A percentile compares a stretch with the other conserved stretches of the same genome.
Evolutionary conservation across 495 filamentous ascomycete species (phyloP).

Genomic region (Monascus purpureus): DNA sequence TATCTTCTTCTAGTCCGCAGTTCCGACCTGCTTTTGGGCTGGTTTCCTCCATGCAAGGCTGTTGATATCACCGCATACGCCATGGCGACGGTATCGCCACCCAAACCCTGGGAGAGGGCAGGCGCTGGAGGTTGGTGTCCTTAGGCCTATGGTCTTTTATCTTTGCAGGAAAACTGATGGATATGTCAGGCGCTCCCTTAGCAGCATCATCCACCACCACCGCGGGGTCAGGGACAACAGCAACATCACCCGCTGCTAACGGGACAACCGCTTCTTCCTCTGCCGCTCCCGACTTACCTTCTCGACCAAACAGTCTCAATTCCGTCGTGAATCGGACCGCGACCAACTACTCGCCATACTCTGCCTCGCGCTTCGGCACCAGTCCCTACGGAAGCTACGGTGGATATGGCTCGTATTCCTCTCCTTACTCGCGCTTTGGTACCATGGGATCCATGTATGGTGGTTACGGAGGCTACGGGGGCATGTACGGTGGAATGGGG

Average conservation of each 20-base stretch:
- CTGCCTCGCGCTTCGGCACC: conserved; percentile 42
- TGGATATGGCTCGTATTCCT: conserved; percentile 39
- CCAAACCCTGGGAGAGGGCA: conserved; percentile 88
- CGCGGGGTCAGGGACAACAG: conserved; percentile 20
- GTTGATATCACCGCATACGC: conserved; percentile 12
- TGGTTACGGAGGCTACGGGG: conserved; percentile 38
- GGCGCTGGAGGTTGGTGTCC: conserved; percentile 42
- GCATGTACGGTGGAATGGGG: conserved; percentile 38
- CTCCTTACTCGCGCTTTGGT: conserved; percentile 55
- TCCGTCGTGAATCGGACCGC: conserved; percentile 72
- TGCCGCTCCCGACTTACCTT: conserved; percentile 59
- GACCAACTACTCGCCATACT: conserved; percentile 68
- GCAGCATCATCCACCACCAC: conserved; percentile 24
- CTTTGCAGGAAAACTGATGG: conserved; percentile 2
- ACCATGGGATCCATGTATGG: conserved; percentile 41
- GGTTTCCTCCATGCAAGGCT: conserved; percentile 18
- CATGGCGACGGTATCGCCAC: conserved; percentile 60
- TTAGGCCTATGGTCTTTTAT: conserved; percentile 13
- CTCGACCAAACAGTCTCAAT: conserved; percentile 60
- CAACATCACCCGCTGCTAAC: conserved; percentile 22
- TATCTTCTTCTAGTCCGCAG: neutral
- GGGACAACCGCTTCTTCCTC: conserved; percentile 22
- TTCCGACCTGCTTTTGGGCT: neutral
- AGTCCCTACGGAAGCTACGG: conserved; percentile 35
- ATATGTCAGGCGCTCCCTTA: conserved; percentile 22